A percentile compares a stretch with the other conserved stretches of the same genome.
phyloP scores from a whole-genome alignment of 2,329 filamentous ascomycete genomes.

The Exutisphaerella laricina region DNA sequence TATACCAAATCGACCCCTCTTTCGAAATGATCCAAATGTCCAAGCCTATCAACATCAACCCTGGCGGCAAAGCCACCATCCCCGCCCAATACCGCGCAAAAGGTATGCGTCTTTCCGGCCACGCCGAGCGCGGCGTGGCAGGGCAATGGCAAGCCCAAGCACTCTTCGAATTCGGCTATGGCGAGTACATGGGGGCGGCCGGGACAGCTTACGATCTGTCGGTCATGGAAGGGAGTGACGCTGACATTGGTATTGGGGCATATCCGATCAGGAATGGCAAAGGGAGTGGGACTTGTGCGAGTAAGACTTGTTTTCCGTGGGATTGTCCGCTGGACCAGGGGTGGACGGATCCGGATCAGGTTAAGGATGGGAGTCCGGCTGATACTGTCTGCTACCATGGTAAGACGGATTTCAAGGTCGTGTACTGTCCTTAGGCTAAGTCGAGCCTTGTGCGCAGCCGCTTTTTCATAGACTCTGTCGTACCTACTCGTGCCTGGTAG shows the following conservation, averaged over 20 bases:
- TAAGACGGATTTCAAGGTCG: constrained; percentile 27
- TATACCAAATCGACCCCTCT: constrained; percentile 25
- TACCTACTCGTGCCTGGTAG: no score
- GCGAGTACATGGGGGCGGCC: constrained; percentile 14
- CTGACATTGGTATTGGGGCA: constrained; percentile 22
- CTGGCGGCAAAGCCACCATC: constrained; percentile 16
- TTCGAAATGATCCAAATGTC: constrained; percentile 25
- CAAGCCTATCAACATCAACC: constrained; percentile 15
- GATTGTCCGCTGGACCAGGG: constrained; percentile 21
- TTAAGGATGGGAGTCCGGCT: constrained; percentile 22
- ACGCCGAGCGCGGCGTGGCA: constrained; percentile 25
- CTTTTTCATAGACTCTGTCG: no score
- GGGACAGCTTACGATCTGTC: constrained; percentile 27
- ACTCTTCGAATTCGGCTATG: constrained; percentile 31
- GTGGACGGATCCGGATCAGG: constrained; percentile 27
- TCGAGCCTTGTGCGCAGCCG: no score
- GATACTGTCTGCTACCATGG: constrained; percentile 32
- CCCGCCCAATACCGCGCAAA: constrained; percentile 21
- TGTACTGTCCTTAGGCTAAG: constrained; percentile 23
- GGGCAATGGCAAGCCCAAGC: constrained; percentile 26
- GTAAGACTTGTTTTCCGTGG: constrained; percentile 26
- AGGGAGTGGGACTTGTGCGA: constrained; percentile 20
- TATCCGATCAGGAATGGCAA: constrained; percentile 21
- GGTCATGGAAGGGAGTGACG: constrained; percentile 26
- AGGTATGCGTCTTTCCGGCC: constrained; percentile 28